These are phyloP conservation scores for Tetrahymena elliotti DNA, from an alignment of 73 alveolate genomes.

Conservation along the genomic window DNA sequence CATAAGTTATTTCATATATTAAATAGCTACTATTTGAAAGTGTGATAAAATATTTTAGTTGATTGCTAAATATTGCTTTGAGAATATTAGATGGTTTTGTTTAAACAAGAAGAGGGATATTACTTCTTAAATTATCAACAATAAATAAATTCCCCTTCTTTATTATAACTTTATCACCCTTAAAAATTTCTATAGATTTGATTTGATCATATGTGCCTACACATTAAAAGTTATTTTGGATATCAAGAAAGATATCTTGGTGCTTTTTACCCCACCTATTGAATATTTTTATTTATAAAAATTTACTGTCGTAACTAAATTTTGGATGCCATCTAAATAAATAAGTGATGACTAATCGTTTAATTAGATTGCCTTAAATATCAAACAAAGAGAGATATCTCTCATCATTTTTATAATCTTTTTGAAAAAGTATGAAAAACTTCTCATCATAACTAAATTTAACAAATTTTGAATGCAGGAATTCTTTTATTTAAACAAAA, in stretches of 20 bases:
- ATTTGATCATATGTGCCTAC: not conserved
- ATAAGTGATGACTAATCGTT: not conserved
- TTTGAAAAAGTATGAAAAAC: not conserved
- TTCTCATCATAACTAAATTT: not conserved
- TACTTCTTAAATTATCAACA: not conserved
- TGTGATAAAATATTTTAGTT: not conserved
- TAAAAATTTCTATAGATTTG: not conserved
- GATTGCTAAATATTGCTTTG: not conserved
- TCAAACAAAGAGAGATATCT: not conserved
- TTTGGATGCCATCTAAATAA: not conserved
- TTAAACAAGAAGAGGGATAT: not conserved
- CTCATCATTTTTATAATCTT: not conserved
- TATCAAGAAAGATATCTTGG: not conserved
- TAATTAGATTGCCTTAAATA: not conserved
- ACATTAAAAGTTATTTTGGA: not conserved
- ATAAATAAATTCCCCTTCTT: not conserved
- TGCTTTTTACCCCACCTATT: not conserved
- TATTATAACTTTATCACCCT: not conserved
- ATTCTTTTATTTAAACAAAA: not conserved
- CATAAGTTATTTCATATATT: not conserved
- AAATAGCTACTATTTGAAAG: not conserved
- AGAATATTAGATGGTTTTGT: not conserved
- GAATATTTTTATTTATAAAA: not conserved
- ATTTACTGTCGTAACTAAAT: not conserved
- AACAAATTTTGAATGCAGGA: not conserved